These are phyloP conservation scores for Lupinus albus DNA, from an alignment of 306 rosid genomes.

Conservation along the genomic window DNA sequence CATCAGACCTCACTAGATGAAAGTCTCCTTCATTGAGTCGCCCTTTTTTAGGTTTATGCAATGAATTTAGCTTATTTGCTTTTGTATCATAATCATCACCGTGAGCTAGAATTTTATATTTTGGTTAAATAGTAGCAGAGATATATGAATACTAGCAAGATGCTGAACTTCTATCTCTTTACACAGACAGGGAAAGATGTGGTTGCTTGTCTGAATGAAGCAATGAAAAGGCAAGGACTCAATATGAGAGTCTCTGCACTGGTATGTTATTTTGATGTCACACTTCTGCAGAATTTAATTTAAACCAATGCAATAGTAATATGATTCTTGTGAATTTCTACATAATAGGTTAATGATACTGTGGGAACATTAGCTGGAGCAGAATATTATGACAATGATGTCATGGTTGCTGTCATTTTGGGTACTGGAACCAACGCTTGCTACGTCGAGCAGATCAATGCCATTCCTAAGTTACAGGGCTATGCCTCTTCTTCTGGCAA, in stretches of 20 bases:
- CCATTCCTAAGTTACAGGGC: conserved; percentile 71
- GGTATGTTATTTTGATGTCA: conserved; percentile 52
- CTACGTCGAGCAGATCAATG: conserved; percentile 68
- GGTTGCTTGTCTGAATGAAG: conserved; percentile 87
- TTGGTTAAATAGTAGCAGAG: conserved; percentile 25
- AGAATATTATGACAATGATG: conserved; percentile 82
- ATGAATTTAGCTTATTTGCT: conserved; percentile 1
- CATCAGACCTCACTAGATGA: no score
- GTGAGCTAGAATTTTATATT: conserved; percentile 18
- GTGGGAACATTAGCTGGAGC: conserved; percentile 98
- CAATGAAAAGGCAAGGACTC: conserved; percentile 78
- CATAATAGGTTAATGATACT: conserved; percentile 74
- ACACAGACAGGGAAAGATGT: conserved; percentile 89
- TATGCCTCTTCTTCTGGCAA: conserved; percentile 63
- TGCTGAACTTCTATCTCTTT: conserved; percentile 36
- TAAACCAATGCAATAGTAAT: background rate
- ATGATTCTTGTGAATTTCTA: conserved; percentile 27
- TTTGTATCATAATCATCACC: conserved; percentile 14
- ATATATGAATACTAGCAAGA: conserved; percentile 31
- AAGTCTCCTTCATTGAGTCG: no score
- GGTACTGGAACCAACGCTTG: conserved; percentile 99
- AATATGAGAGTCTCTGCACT: conserved; percentile 90
- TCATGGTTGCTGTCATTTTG: conserved; percentile 83
- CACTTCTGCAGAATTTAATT: conserved; percentile 12
- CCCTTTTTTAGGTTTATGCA: background rate